Percentiles rank a stretch among this genome's conserved stretches.
phyloP scores from a whole-genome alignment of 805 yeast genomes.

The Suhomyces sp. region DNA sequence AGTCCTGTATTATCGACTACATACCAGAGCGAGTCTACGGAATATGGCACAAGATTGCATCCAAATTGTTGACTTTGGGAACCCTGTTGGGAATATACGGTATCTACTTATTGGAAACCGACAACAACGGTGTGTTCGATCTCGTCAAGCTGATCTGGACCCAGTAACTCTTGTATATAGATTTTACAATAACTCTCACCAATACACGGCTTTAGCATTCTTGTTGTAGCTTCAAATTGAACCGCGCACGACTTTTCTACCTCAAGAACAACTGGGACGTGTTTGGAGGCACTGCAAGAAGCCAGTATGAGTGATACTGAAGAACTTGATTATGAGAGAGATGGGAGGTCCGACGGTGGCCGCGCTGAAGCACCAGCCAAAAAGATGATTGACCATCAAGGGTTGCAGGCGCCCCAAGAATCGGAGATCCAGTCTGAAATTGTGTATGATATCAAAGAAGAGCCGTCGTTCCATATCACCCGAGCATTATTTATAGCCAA shows the following conservation, averaged over 20 bases:
- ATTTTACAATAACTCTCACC: not conserved
- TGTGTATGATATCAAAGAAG: slow-evolving; percentile 30
- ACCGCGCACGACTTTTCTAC: not conserved
- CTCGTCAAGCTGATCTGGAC: slow-evolving; percentile 62
- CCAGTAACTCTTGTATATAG: not conserved
- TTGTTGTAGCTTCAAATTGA: not conserved
- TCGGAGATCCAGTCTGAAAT: slow-evolving; percentile 8
- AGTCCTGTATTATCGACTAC: slow-evolving; percentile 89
- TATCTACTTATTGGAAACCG: slow-evolving; percentile 75
- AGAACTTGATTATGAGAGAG: slow-evolving; percentile 11
- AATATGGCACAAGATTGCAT: slow-evolving; percentile 63
- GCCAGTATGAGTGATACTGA: slow-evolving; percentile 15
- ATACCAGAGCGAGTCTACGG: slow-evolving; percentile 87
- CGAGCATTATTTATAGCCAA: slow-evolving; percentile 46
- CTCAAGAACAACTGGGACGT: not conserved
- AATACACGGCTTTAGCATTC: not conserved
- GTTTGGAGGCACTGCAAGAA: not conserved
- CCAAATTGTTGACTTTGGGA: slow-evolving; percentile 68
- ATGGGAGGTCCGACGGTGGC: not conserved
- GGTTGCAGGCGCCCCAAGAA: slow-evolving; percentile 11
- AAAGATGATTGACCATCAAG: slow-evolving; percentile 16
- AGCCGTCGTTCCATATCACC: slow-evolving; percentile 35
- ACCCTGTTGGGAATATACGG: slow-evolving; percentile 72
- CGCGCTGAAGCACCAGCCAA: not conserved
- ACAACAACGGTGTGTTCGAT: slow-evolving; percentile 73